Evolutionary conservation across 192 early-diverging fungal genomes (phyloP), one percentile per base, ranked within the genome.

Genomic region (Dispira parvispora): DNA sequence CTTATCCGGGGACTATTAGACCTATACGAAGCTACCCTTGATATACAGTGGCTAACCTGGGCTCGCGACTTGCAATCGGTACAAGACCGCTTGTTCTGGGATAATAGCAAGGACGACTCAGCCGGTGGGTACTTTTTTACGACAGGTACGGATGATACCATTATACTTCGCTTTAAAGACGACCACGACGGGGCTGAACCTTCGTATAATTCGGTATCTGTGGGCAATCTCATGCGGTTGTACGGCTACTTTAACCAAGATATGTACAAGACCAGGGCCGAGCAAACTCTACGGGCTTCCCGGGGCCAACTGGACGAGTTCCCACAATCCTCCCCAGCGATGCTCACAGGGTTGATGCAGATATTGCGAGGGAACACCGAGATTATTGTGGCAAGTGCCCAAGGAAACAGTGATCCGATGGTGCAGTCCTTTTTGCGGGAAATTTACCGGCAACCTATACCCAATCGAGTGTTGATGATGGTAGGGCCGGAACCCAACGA

Each of bases 171-270:
- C 43, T 20, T 53, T 45, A 12, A 45, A 80, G 83, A 83, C 47
- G 55, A 57, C 55, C 77, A 80, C 62, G 83, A 84, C 73, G 81
- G 81, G 12, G 81, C 83, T 0, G 83, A 84, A 62, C 83, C 83
- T 14, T 73, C 81, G 11, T 46, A 76, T 9, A 79, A 80, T 45
- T 72, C 79, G 26, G 73, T 84, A 5, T 62, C 80, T 8, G 62
- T 78, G n/a, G 63, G 46, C 11, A 84, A 84, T 61, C 67, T 84
- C 20, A 43, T 82, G 20, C 65, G 78, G 5, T 64, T 84, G 32
- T 71, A 71, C 23, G 69, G 68, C n/a, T 25, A 79, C 14, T 46
- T 76, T 6, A 61, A 73, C 13, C 8, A 9, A 8, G 4, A 26
- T 11, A 64, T 43, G 11, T 77, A 76, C 49, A 46, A 46, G 11